A percentile compares a stretch with the other conserved stretches of the same genome.
Evolutionary conservation across 1,284 basidiomycete species (phyloP).

Genomic region (Somion occarium): DNA sequence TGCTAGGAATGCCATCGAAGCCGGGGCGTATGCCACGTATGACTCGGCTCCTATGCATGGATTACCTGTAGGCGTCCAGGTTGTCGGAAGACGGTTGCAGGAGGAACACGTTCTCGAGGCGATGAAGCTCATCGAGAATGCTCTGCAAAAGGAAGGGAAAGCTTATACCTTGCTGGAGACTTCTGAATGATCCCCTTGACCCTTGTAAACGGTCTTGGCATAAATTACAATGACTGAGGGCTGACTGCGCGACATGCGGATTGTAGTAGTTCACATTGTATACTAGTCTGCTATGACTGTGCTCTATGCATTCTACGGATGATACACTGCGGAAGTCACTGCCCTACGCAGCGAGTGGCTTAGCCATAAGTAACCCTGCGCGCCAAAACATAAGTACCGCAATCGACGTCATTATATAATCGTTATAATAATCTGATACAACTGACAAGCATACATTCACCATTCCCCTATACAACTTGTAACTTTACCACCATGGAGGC

Average conservation of each 20-base stretch:
- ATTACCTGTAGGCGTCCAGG: slow-evolving; percentile 62
- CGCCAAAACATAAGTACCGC: slow-evolving; percentile 8
- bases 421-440: slow-evolving; percentile 6
- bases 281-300: no score
- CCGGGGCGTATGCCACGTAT: slow-evolving; percentile 40
- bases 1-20: slow-evolving; percentile 22
- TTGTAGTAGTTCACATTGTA: no score
- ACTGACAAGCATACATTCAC: not conserved
- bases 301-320: no score
- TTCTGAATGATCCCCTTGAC: slow-evolving; percentile 7
- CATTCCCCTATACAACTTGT: not conserved
- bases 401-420: slow-evolving; percentile 11
- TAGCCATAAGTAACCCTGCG: slow-evolving; percentile 2
- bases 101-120: slow-evolving; percentile 57
- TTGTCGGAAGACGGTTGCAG: slow-evolving; percentile 52
- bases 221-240: no score
- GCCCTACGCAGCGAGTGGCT: slow-evolving; percentile 9
- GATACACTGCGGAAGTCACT: no score
- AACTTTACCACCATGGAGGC: slow-evolving; percentile 63
- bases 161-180: slow-evolving; percentile 20
- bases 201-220: not conserved
- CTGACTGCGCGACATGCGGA: no score
- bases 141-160: slow-evolving; percentile 19
- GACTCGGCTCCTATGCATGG: slow-evolving; percentile 60
- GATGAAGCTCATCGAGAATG: slow-evolving; percentile 36